Evolutionary conservation across 495 filamentous ascomycete genomes (phyloP).

Genomic region (Wilcoxina mikolae): DNA sequence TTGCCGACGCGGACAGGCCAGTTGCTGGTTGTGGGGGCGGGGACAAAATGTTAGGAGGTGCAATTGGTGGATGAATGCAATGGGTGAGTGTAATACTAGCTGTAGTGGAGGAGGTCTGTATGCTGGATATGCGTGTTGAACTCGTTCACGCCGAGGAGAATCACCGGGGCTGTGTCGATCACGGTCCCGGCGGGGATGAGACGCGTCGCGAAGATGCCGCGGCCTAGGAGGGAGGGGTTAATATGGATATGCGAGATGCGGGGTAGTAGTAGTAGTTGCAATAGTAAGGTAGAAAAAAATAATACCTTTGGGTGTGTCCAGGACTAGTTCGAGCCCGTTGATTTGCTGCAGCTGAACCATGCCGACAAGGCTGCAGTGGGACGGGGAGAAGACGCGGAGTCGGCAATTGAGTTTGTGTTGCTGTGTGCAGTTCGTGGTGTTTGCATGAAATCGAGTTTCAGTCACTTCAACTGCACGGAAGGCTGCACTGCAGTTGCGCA

Average conservation of each 20-base stretch:
- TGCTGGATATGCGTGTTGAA: slow-evolving; percentile 35
- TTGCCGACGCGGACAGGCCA: slow-evolving; percentile 8
- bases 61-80: neutral
- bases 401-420: no score
- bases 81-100: slow-evolving; percentile 32
- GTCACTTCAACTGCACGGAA: no score
- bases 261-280: neutral
- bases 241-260: neutral
- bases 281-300: slow-evolving; percentile 4
- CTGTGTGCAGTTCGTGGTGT: no score
- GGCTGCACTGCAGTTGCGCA: no score
- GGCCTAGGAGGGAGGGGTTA: slow-evolving; percentile 29
- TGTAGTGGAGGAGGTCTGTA: slow-evolving; percentile 42
- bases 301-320: slow-evolving; percentile 34
- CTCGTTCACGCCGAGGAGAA: slow-evolving; percentile 36
- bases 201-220: slow-evolving; percentile 38
- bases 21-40: neutral
- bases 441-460: no score
- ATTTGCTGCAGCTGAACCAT: neutral
- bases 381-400: no score
- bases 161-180: slow-evolving; percentile 39
- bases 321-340: slow-evolving; percentile 17
- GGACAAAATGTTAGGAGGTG: no score
- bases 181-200: slow-evolving; percentile 36
- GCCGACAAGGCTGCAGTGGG: no score